Evolutionary conservation across 2,329 filamentous ascomycete species (phyloP), one percentile per base, ranked within the genome.

Genomic region (Xylariaceae sp.): DNA sequence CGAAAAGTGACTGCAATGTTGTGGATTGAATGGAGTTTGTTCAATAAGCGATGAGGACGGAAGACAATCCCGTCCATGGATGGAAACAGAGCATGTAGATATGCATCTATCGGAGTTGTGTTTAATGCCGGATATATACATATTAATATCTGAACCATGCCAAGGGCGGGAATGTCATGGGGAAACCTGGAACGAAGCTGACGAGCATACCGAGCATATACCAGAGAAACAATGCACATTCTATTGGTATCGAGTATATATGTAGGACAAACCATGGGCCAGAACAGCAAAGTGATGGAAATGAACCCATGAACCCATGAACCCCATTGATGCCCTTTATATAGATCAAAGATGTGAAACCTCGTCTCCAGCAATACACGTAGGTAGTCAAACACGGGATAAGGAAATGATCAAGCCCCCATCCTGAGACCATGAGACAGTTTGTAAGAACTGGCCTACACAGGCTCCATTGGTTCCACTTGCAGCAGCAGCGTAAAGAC

Each of bases 231-330:
- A 47, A 48, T 54, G 27, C 31, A 44, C 5, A 39, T 3, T 57
- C 52, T 55, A 57, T 54, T 57, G 55, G 52, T 57, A 57, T 55
- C 52, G 51, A 47, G 37, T 44, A 47, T 31, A 12, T 42, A 51
- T 35, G 19, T 29, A 29, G 34, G 47, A 47, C 26, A 37, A 11
- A 50, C 8, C 32, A 48, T 27, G 27, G 19, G 12, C 37, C 32
- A 42, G 37, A 12, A 55, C 42, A 32, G 11, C 39, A 46, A 41
- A 11, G 51, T 12, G 12, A 47, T 39, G 19, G 19, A 34, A 34
- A 34, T 8, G 35, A 37, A 37, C 35, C 35, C 35, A 7, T 11
- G 19, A 19, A 19, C 27, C n/a, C 9, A 27, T 44, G 11, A 51
- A 54, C n/a, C 32, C 39, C 40, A 39, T 49, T 27, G 30, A 30